Base-by-base conservation (phyloP, 2,329 filamentous ascomycete species). In the Lachnellula hyalina region DNA sequence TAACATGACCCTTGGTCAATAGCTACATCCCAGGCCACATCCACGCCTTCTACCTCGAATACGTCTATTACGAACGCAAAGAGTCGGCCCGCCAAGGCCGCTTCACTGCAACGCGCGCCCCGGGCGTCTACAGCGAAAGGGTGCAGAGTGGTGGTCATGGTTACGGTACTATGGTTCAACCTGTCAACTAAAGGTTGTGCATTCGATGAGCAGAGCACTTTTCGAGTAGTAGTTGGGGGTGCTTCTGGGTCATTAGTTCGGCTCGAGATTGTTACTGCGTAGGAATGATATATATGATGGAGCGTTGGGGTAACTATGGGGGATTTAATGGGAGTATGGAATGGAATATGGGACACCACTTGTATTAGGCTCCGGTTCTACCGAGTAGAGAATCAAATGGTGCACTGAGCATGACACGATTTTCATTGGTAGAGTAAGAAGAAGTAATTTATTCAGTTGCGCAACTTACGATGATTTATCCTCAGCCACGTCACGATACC, bases 31-130 rank as follows among this genome's bases (percentile, higher is more conserved):
- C 68, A 3, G 68, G 68, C 35, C 66, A 68, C 41, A 65, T 70
- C 49, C 68, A 70, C 54, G 68, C 68, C 36, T 68, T 70, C 61
- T 70, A 70, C 52, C 54, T 70, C 54, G 84, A 91, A 72, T 95
- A 91, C 69, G 77, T 95, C 59, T 96, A 92, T 74, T 93, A 86
- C 71, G 82, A 89, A 65, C 86, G 86, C 40, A 80, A 78, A 51
- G 84, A 89, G 63, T 80, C 85, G 68, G 77, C 79, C 2, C 73
- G 77, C 46, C 74, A 80, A 35, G 87, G 87, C 5, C 74, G 77
- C 11, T 77, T 77, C 56, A 73, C 78, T 19, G 73, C 76, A 4
- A 66, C 72, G 8, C 78, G 76, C 2, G 86, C 86, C 1, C 83
- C 87, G 0, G 86, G 86, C 28, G 80, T 92, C 17, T 92, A 86